These are phyloP conservation scores for Saitoella complicata DNA, from an alignment of 805 yeast genomes.

Conservation along the genomic window DNA sequence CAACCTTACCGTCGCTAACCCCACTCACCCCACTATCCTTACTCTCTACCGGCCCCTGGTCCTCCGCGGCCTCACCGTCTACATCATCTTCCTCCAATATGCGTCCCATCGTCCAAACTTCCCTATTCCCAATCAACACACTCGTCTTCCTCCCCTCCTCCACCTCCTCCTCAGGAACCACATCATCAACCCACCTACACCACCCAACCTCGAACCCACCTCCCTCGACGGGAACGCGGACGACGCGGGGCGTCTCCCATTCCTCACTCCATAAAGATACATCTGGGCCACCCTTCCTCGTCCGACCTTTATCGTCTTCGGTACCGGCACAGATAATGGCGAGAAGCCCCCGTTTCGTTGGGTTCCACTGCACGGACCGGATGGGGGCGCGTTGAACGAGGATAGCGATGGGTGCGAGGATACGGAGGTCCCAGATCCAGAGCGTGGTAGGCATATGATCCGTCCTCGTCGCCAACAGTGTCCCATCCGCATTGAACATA, in stretches of 20 bases:
- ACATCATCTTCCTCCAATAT: neutral
- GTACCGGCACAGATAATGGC: too few relatives aligned
- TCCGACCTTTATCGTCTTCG: too few relatives aligned
- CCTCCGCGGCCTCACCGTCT: neutral
- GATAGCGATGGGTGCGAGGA: slow-evolving; percentile 7
- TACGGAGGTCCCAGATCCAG: slow-evolving; percentile 11
- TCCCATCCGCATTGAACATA: slow-evolving; percentile 5
- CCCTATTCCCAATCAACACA: neutral
- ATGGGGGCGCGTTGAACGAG: slow-evolving; percentile 8
- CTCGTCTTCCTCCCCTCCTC: neutral
- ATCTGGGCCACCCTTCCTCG: too few relatives aligned
- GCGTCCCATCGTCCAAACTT: neutral
- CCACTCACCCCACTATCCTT: too few relatives aligned
- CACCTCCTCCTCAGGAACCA: too few relatives aligned
- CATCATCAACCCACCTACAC: neutral
- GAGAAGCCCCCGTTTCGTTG: neutral
- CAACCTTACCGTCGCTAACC: too few relatives aligned
- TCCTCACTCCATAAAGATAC: neutral
- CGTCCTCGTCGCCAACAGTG: slow-evolving; percentile 8
- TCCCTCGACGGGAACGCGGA: neutral
- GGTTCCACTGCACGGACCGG: slow-evolving; percentile 9
- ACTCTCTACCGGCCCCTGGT: neutral
- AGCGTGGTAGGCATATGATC: slow-evolving; percentile 9
- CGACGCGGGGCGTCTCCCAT: neutral
- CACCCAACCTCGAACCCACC: neutral